Evolutionary conservation across 352 stramenopile genomes (phyloP).

Genomic region (Phytophthora citrophthora): DNA sequence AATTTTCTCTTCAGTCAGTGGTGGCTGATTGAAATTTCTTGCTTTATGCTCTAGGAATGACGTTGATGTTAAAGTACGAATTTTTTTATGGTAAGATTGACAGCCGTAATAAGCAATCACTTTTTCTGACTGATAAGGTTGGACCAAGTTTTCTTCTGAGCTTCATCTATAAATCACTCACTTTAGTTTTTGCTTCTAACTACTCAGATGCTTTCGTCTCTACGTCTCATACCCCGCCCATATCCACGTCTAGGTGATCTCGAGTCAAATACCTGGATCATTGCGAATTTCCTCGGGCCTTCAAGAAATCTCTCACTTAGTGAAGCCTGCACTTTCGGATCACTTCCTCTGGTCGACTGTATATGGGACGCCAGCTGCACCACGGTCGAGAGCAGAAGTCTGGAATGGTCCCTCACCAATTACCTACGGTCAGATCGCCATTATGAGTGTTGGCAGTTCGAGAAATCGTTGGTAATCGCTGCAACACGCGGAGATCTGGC

Average conservation of each 20-base stretch:
- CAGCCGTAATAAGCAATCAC: too few relatives aligned
- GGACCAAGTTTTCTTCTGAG: too few relatives aligned
- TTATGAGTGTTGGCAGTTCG: constrained; percentile 12
- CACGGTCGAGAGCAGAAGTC: neutral
- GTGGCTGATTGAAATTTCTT: too few relatives aligned
- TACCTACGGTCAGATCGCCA: neutral
- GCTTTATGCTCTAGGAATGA: too few relatives aligned
- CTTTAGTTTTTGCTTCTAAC: neutral
- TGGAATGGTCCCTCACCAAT: constrained; percentile 3
- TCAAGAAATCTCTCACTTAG: neutral
- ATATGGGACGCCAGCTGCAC: constrained; percentile 3
- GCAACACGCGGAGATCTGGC: constrained; percentile 2
- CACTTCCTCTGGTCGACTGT: constrained; percentile 1
- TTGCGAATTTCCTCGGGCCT: constrained; percentile 3
- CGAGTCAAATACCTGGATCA: neutral
- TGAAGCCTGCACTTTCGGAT: constrained; percentile 1
- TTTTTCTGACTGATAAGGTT: too few relatives aligned
- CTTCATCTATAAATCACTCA: too few relatives aligned
- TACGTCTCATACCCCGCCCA: neutral
- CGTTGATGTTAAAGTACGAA: too few relatives aligned
- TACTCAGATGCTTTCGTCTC: neutral
- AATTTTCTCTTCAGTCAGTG: too few relatives aligned
- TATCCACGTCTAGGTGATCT: neutral
- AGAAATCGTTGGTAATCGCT: neutral
- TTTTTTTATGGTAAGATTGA: too few relatives aligned